phyloP scores from a whole-genome alignment of 1,284 basidiomycete species.

The Cerioporus squamosus region DNA sequence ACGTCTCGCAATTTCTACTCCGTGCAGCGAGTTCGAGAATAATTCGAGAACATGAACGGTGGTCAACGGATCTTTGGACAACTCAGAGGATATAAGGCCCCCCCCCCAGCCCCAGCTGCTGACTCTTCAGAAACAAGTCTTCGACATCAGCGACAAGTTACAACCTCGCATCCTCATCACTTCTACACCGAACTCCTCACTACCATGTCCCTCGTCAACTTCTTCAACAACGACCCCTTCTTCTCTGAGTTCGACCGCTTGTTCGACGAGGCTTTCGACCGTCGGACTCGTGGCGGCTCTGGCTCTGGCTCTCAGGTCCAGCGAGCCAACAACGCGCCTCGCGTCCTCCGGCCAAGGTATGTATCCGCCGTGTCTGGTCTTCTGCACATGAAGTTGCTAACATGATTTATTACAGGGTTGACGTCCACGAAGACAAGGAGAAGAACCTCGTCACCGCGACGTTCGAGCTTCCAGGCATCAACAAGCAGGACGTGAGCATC shows the following conservation, averaged over 20 bases:
- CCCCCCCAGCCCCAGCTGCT: no score
- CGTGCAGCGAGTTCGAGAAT: no score
- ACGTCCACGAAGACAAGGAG: constrained; percentile 48
- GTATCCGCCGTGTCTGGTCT: background rate
- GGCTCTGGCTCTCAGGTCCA: constrained; percentile 14
- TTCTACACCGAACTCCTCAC: background rate
- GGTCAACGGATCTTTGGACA: no score
- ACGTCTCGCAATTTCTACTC: no score
- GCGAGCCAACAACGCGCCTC: constrained; percentile 11
- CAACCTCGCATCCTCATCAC: background rate
- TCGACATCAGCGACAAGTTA: no score
- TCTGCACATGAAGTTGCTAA: background rate
- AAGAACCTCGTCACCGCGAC: constrained; percentile 48
- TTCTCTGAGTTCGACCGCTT: constrained; percentile 49
- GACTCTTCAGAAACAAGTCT: no score
- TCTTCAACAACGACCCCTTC: constrained; percentile 49
- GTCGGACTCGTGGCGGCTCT: constrained; percentile 13
- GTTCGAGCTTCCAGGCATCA: constrained; percentile 54
- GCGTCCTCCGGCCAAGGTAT: constrained; percentile 21
- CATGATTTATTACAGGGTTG: constrained; percentile 40
- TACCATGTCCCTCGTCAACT: constrained; percentile 29
- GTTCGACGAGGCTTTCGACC: constrained; percentile 48
- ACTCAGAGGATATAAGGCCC: no score
- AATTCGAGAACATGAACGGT: no score
- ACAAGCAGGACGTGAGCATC: constrained; percentile 45